Percentiles rank a stretch among this genome's conserved stretches.
Conservation (phyloP, 148 eudicot species). For the Cornus florida region DNA sequence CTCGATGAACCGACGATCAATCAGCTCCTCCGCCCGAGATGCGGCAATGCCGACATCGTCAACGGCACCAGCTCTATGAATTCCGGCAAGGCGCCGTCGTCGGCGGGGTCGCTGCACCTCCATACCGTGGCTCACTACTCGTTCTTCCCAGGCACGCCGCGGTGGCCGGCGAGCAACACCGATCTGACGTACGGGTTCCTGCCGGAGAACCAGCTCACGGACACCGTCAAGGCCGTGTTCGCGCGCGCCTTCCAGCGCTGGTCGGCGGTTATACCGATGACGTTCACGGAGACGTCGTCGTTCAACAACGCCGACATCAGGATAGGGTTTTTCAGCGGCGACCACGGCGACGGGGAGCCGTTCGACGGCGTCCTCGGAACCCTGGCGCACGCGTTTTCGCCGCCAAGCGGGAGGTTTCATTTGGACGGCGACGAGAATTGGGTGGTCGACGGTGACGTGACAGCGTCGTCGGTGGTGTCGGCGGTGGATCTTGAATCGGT, state of each 20-base stretch:
- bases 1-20: constrained; percentile 41
- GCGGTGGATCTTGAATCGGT: constrained; percentile 53
- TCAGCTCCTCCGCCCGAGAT: constrained; percentile 41
- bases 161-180: constrained; percentile 34
- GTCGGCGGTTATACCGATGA: constrained; percentile 40
- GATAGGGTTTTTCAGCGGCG: constrained; percentile 39
- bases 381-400: constrained; percentile 50
- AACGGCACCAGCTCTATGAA: constrained; percentile 47
- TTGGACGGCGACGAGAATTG: constrained; percentile 45
- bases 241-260: constrained; percentile 38
- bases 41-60: constrained; percentile 49
- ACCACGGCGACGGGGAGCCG: constrained; percentile 48
- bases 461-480: background rate
- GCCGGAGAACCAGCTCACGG: constrained; percentile 34
- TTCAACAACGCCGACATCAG: constrained; percentile 24
- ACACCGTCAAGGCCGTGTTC: constrained; percentile 29
- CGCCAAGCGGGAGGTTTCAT: constrained; percentile 37
- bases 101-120: background rate
- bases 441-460: constrained; percentile 21
- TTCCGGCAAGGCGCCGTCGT: constrained; percentile 26
- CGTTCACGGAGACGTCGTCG: constrained; percentile 25
- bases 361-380: constrained; percentile 45
- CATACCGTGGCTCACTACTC: constrained; percentile 45
- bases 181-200: constrained; percentile 39
- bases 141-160: constrained; percentile 41